These are phyloP conservation scores for Talaromyces albobiverticillius DNA, from an alignment of 2,329 filamentous ascomycete species.

Conservation along the genomic window DNA sequence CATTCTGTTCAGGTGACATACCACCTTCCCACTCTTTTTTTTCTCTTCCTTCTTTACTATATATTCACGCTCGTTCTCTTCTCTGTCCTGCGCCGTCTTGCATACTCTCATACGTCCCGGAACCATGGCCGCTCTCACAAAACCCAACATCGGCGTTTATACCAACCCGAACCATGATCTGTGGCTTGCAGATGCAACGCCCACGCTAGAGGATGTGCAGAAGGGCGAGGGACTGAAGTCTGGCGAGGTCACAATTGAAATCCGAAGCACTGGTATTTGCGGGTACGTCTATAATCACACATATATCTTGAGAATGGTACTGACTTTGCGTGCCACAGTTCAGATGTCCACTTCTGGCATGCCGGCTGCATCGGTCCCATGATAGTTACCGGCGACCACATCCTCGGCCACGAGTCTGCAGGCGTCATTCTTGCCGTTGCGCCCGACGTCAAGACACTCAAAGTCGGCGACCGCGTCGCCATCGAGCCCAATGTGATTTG, in stretches of 20 bases:
- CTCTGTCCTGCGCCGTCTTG: background rate
- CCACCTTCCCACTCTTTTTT: background rate
- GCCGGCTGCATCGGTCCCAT: conserved; percentile 93
- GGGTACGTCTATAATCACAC: conserved; percentile 55
- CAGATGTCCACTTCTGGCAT: conserved; percentile 97
- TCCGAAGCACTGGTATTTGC: conserved; percentile 95
- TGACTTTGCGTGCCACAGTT: conserved; percentile 50
- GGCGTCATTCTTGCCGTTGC: conserved; percentile 68
- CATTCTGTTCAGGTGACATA: background rate
- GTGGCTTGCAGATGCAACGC: conserved; percentile 78
- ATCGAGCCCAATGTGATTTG: conserved; percentile 95
- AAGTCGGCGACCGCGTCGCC: conserved; percentile 85
- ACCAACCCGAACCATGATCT: conserved; percentile 91
- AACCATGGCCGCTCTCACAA: conserved; percentile 34
- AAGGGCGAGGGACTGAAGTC: conserved; percentile 66
- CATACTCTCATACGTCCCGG: background rate
- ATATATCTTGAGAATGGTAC: background rate
- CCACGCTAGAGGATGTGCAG: conserved; percentile 70
- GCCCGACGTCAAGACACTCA: conserved; percentile 71
- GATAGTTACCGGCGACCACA: conserved; percentile 84
- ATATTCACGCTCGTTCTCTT: background rate
- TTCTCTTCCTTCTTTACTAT: background rate
- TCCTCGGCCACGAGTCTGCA: conserved; percentile 91
- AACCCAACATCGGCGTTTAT: conserved; percentile 93
- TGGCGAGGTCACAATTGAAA: conserved; percentile 82